These are phyloP conservation scores for Nephelium lappaceum DNA, from an alignment of 345 rosid genomes.

Conservation along the genomic window DNA sequence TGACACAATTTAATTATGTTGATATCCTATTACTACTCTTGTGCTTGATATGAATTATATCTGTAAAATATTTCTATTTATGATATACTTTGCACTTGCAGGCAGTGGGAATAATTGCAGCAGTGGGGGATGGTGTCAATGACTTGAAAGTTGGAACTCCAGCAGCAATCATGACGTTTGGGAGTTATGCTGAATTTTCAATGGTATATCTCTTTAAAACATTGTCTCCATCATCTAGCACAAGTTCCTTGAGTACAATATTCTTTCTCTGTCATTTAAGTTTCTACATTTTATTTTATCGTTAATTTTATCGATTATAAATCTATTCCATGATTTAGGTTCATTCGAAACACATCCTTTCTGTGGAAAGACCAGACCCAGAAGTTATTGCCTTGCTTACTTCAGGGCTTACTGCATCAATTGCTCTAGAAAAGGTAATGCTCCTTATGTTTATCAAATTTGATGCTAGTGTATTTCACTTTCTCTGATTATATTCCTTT, in stretches of 20 bases:
- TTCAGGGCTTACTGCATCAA: slow-evolving; percentile 94
- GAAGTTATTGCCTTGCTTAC: slow-evolving; percentile 99
- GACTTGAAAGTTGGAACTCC: slow-evolving; percentile 83
- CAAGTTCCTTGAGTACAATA: slow-evolving; percentile 17
- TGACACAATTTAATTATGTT: slow-evolving; percentile 18
- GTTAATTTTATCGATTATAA: slow-evolving; percentile 15
- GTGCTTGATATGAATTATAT: background rate
- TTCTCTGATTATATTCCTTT: slow-evolving; percentile 20
- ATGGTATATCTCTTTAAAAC: slow-evolving; percentile 43
- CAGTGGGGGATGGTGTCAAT: slow-evolving; percentile 76
- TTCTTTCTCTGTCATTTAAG: background rate
- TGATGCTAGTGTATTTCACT: background rate
- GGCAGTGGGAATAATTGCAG: slow-evolving; percentile 93
- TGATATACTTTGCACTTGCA: slow-evolving; percentile 33
- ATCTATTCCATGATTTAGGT: slow-evolving; percentile 46
- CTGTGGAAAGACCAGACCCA: slow-evolving; percentile 91
- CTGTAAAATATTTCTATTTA: background rate
- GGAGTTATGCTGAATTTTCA: slow-evolving; percentile 82
- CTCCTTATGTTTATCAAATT: background rate
- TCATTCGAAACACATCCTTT: slow-evolving; percentile 72
- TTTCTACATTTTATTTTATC: background rate
- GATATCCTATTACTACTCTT: slow-evolving; percentile 19
- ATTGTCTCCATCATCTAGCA: slow-evolving; percentile 9
- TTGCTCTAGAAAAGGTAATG: slow-evolving; percentile 84
- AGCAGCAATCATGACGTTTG: slow-evolving; percentile 90